Base-by-base conservation (phyloP, 371 early-diverging fungal genomes). In the Mortierella sp. region DNA sequence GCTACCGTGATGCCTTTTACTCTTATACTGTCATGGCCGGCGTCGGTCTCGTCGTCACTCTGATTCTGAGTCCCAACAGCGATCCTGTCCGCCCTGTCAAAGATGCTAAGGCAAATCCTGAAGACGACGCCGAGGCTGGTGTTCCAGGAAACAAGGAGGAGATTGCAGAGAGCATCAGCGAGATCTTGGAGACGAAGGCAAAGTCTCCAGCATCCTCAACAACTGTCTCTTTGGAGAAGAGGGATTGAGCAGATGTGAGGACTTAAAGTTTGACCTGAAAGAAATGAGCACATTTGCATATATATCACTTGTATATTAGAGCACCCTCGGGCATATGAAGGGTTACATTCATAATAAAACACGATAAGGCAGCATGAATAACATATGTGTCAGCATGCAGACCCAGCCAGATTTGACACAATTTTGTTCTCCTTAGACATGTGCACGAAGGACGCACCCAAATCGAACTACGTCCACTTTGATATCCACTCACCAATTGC, bases 1-100 rank as follows among this genome's bases (percentile, higher is more conserved):
- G 68, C 0, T 68, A 68, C 41, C 49, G 50, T 17, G 46, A 26
- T 23, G 68, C 68, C 12, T 60, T 68, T 46, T 68, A 68, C 42
- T 41, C 60, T 0, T 46, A 31, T 26, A 32, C 61, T n/a, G 32
- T 56, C 28, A 56, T 68, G 42, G 48, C 56, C 1, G 68, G 60
- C 21, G 50, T 68, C 2, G 68, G 68, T 0, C 42, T 68, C 5
- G 42, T 60, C 9, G 60, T 56, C 27, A 43, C 56, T 11, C 19
- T 68, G 50, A 2, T 56, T 37, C 9, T 68, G 14, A 52, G 32
- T n/a, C 56, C 68, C 34, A 68, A 68, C 56, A 48, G 46, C 4
- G 68, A 68, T 44, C 50, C 56, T 15, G 47, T 54, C 43, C 49
- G 50, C 8, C 46, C 44, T 2, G 14, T 44, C 19, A 57, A 32